Conservation (phyloP, 2,329 filamentous ascomycete species). For the Ascosphaera apis region DNA sequence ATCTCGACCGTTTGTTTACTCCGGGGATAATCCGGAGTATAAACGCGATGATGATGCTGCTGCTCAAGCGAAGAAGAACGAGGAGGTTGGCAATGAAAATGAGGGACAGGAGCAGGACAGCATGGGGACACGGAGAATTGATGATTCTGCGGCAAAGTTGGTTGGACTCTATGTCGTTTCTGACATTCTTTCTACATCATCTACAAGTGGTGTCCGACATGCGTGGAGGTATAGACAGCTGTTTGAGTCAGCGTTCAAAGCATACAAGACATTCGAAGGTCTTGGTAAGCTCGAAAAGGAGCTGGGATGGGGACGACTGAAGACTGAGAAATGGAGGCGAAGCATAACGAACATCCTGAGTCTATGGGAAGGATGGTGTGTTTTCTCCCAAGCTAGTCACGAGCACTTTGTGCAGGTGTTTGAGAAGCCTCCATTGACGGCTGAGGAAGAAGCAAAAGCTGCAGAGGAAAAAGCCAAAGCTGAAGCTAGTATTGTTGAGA, state of each 20-base stretch:
- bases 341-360: conserved; percentile 46
- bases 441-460: conserved; percentile 21
- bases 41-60: conserved; percentile 11
- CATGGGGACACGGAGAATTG: conserved; percentile 25
- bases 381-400: conserved; percentile 52
- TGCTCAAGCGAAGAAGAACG: conserved; percentile 4
- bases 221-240: conserved; percentile 70
- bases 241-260: conserved; percentile 49
- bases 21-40: conserved; percentile 39
- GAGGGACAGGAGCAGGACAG: conserved; percentile 14
- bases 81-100: conserved; percentile 6
- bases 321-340: conserved; percentile 65
- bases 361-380: conserved; percentile 42
- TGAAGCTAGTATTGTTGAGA: conserved; percentile 13
- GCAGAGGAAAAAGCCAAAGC: conserved; percentile 18
- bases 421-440: conserved; percentile 40
- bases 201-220: conserved; percentile 53
- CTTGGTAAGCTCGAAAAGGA: conserved; percentile 52
- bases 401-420: conserved; percentile 49
- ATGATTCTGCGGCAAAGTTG: conserved; percentile 50
- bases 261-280: conserved; percentile 47
- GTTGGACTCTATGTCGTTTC: conserved; percentile 60
- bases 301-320: conserved; percentile 55
- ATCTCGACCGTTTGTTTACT: conserved; percentile 49
- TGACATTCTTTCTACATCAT: conserved; percentile 59